These are phyloP conservation scores for Paramecium tetraurelia DNA, from an alignment of 73 alveolate species.

Conservation along the genomic window DNA sequence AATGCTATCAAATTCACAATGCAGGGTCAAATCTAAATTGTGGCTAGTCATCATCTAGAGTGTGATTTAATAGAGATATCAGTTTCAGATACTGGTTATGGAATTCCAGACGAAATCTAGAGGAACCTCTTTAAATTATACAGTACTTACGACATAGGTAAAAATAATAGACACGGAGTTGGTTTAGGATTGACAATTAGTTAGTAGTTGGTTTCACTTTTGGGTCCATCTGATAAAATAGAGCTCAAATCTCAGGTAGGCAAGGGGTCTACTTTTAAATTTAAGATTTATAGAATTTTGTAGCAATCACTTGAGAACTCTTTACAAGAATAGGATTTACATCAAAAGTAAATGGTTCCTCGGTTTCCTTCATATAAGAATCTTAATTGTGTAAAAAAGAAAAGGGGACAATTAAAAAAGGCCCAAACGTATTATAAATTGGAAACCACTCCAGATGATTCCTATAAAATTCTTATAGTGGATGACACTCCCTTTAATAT, in stretches of 20 bases:
- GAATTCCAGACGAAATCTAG: constrained; percentile 38
- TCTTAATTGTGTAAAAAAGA: not conserved
- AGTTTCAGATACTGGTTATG: constrained; percentile 61
- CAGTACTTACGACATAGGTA: constrained; percentile 33
- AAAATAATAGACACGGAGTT: constrained; percentile 51
- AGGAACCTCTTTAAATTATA: constrained; percentile 44
- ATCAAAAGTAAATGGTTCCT: not conserved
- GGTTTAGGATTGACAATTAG: constrained; percentile 64
- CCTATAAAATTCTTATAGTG: constrained; percentile 11
- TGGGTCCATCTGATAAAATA: constrained; percentile 53
- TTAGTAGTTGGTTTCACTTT: constrained; percentile 28
- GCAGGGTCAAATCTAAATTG: constrained; percentile 7
- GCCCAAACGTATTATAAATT: not conserved
- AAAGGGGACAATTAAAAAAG: not conserved
- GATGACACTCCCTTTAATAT: constrained; percentile 61
- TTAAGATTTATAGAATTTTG: constrained; percentile 33
- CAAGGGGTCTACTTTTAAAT: constrained; percentile 49
- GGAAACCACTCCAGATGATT: not conserved
- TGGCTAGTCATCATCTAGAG: not conserved
- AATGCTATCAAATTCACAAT: constrained; percentile 60
- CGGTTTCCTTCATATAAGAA: not conserved
- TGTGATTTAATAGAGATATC: not conserved
- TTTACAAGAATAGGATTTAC: not conserved
- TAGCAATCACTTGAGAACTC: not conserved
- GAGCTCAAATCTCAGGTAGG: constrained; percentile 49